These are phyloP conservation scores for Hanseniaspora uvarum DNA, from an alignment of 1,139 yeast species.

Conservation along the genomic window DNA sequence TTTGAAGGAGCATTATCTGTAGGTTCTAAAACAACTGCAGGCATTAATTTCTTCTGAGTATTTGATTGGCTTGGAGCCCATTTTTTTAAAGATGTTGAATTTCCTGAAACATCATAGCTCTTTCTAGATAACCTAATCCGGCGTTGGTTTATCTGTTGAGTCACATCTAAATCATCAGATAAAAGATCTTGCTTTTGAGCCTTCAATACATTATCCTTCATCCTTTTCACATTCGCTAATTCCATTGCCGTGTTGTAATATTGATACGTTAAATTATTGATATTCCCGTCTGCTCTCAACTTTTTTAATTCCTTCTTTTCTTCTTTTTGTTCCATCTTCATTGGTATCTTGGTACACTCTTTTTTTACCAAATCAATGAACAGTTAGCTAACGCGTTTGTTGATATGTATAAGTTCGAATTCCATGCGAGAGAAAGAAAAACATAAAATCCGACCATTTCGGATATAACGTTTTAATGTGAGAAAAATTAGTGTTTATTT, in stretches of 20 bases:
- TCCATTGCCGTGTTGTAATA: conserved; percentile 8
- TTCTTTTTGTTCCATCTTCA: background rate
- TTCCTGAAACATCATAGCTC: background rate
- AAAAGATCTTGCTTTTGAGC: background rate
- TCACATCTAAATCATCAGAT: background rate
- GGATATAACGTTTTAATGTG: no score
- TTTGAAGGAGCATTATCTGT: background rate
- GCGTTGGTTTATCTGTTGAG: background rate
- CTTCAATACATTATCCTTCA: background rate
- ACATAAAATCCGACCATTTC: no score
- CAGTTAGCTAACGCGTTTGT: background rate
- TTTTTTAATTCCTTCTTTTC: background rate
- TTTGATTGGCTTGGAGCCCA: background rate
- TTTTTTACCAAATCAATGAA: no score
- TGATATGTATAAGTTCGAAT: background rate
- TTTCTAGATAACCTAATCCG: background rate
- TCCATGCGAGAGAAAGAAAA: background rate
- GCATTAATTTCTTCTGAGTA: background rate
- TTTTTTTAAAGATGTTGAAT: background rate
- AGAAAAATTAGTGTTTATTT: no score
- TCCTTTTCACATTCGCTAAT: conserved; percentile 4
- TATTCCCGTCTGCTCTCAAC: background rate
- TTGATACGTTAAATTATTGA: conserved; percentile 4
- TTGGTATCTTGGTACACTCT: no score
- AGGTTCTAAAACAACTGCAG: background rate